Base-by-base conservation (phyloP, 2,329 filamentous ascomycete genomes). In the Sporothrix globosa region DNA sequence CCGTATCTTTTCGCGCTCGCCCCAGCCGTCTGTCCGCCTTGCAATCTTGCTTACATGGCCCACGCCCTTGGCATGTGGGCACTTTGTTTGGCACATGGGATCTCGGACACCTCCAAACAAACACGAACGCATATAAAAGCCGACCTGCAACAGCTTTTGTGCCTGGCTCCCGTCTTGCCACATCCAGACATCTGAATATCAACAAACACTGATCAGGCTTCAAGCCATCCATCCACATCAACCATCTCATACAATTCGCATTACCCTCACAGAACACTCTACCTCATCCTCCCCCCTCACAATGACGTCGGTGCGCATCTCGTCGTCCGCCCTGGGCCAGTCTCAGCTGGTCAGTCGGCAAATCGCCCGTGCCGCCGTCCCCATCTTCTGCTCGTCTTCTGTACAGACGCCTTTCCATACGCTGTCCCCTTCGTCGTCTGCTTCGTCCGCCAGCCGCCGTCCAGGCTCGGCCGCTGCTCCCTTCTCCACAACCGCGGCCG, bases 401-500 rank as follows among this genome's bases (percentile, higher is more conserved):
- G 19, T 68, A 1, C 53, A 52, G 11, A 13, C 56, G 5, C 39
- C 58, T 13, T 34, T 69, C 19, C 58, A 58, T 27, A 52, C 24
- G 14, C 14, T 41, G 9, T 67, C 50, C 3, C 53, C 44, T 14
- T 48, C 17, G 21, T 63, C 52, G 7, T 63, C 58, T 1, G 17
- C 58, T 0, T 6, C 24, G 1, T 17, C 30, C 30, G 13, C 14
- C 66, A 41, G 54, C 44, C 34, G 44, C 41, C 65, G 48, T 21
- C 54, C 46, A 2, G 46, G 46, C 39, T 54, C 58, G 27, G 52
- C 79, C 80, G 65, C 58, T 3, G 65, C 65, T 3, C 72, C 75
- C 71, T 87, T 88, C 78, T 87, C 86, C 1, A 84, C 84, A 3
- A 86, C 86, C 1, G 79, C 80, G 0, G 74, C 75, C 39, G 76